Conservation (phyloP, 1,139 yeast species). For the Hansenula sp. region DNA sequence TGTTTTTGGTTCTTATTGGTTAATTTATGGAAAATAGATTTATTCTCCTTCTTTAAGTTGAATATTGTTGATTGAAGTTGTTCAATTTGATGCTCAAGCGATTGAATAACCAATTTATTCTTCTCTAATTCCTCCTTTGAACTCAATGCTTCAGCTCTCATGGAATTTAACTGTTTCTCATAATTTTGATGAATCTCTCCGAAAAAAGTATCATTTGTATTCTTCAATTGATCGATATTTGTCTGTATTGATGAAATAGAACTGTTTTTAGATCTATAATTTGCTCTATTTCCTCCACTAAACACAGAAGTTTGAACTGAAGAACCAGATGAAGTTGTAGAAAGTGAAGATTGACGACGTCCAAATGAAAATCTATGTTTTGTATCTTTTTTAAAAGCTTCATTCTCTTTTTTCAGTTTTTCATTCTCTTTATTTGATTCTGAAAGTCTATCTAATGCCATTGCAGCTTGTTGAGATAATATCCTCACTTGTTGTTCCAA, state of each 20-base stretch:
- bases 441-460: conserved; percentile 22
- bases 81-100: conserved; percentile 1
- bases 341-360: conserved; percentile 10
- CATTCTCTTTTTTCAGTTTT: conserved; percentile 24
- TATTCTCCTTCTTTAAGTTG: neutral
- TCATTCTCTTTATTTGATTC: conserved; percentile 27
- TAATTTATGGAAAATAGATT: conserved; percentile 5
- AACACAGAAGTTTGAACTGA: conserved; percentile 3
- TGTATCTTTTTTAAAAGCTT: conserved; percentile 15
- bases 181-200: conserved; percentile 7
- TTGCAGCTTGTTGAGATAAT: conserved; percentile 27
- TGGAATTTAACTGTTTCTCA: conserved; percentile 9
- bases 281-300: conserved; percentile 1
- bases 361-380: conserved; percentile 6
- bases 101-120: conserved; percentile 1
- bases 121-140: conserved; percentile 1
- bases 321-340: conserved; percentile 6
- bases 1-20: conserved; percentile 6
- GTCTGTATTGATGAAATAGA: conserved; percentile 17
- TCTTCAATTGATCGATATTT: conserved; percentile 2
- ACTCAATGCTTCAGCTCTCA: conserved; percentile 4
- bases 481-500: conserved; percentile 18
- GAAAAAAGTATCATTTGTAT: neutral
- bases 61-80: neutral
- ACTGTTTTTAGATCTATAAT: conserved; percentile 14